A percentile compares a stretch with the other conserved stretches of the same genome.
These are phyloP conservation scores for Rhizomucor pusillus DNA, from an alignment of 371 early-diverging fungal genomes.

Conservation along the genomic window DNA sequence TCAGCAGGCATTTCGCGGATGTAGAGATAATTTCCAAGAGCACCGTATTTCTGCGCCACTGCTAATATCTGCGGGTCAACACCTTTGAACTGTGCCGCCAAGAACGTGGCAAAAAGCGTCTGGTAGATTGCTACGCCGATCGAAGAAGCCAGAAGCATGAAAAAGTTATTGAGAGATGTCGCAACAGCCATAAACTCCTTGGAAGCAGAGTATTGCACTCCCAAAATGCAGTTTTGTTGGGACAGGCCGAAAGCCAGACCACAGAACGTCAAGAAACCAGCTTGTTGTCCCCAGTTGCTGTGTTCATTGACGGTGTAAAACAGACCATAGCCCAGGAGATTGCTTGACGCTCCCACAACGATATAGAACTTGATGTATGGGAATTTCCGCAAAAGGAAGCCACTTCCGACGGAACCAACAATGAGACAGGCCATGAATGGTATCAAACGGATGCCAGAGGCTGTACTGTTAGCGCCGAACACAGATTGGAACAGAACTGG, in stretches of 20 bases:
- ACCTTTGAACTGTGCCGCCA: constrained; percentile 14
- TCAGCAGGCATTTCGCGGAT: constrained; percentile 31
- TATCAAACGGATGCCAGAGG: constrained; percentile 40
- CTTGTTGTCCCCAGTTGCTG: constrained; percentile 37
- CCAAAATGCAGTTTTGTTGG: constrained; percentile 61
- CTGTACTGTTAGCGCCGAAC: constrained; percentile 34
- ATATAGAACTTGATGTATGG: constrained; percentile 31
- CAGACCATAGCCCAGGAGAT: constrained; percentile 39
- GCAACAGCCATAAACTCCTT: constrained; percentile 60
- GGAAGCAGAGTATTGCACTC: constrained; percentile 52
- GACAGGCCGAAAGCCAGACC: constrained; percentile 60
- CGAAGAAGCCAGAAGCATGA: constrained; percentile 36
- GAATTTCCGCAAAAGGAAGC: constrained; percentile 20
- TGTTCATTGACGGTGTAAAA: constrained; percentile 34
- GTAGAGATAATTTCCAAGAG: constrained; percentile 26
- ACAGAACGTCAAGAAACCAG: constrained; percentile 39
- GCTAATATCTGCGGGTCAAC: constrained; percentile 16
- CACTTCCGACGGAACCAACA: constrained; percentile 33
- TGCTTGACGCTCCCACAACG: constrained; percentile 25
- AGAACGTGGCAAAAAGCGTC: constrained; percentile 18
- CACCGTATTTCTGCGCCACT: constrained; percentile 22
- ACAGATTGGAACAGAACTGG: constrained; percentile 58
- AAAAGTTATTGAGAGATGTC: constrained; percentile 41
- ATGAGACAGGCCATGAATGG: constrained; percentile 44
- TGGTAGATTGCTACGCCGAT: constrained; percentile 39